Evolutionary conservation across 371 early-diverging fungal genomes (phyloP).

Genomic region (Coemansia sp.): DNA sequence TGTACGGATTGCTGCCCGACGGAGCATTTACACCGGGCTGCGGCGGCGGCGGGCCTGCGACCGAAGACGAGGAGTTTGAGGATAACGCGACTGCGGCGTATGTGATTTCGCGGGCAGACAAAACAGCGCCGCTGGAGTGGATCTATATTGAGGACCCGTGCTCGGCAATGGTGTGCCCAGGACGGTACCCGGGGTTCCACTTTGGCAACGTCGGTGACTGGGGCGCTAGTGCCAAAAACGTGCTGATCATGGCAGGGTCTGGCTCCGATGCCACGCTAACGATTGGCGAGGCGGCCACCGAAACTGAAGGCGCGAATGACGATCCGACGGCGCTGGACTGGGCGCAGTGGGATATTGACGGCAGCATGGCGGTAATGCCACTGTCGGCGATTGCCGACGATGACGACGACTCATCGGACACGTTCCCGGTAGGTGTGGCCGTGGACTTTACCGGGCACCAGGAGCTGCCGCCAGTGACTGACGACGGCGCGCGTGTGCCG

Average conservation of each 20-base stretch:
- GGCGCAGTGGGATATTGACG: conserved; percentile 47
- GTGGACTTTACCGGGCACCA: conserved; percentile 43
- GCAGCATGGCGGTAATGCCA: conserved; percentile 38
- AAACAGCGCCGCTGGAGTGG: conserved; percentile 39
- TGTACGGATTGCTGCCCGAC: conserved; percentile 39
- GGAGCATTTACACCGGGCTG: conserved; percentile 17
- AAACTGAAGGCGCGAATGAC: conserved; percentile 2
- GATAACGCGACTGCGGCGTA: conserved; percentile 33
- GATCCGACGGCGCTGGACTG: conserved; percentile 21
- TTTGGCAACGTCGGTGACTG: conserved; percentile 34
- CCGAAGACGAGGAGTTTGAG: conserved; percentile 24
- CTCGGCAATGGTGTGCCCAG: conserved; percentile 40
- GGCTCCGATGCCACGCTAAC: conserved; percentile 39
- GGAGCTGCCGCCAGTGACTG: conserved; percentile 36
- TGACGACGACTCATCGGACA: conserved; percentile 20
- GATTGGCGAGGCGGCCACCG: conserved; percentile 24
- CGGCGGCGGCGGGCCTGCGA: conserved; percentile 39
- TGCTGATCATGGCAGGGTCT: conserved; percentile 34
- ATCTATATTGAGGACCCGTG: conserved; percentile 45
- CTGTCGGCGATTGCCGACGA: conserved; percentile 21
- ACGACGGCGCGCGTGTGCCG: conserved; percentile 25
- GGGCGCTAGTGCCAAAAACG: conserved; percentile 39
- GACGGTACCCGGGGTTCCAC: conserved; percentile 43
- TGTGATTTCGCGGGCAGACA: conserved; percentile 40
- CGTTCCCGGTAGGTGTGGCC: conserved; percentile 44